phyloP scores from a whole-genome alignment of 2,329 filamentous ascomycete species.

The Paecilomyces variotii region DNA sequence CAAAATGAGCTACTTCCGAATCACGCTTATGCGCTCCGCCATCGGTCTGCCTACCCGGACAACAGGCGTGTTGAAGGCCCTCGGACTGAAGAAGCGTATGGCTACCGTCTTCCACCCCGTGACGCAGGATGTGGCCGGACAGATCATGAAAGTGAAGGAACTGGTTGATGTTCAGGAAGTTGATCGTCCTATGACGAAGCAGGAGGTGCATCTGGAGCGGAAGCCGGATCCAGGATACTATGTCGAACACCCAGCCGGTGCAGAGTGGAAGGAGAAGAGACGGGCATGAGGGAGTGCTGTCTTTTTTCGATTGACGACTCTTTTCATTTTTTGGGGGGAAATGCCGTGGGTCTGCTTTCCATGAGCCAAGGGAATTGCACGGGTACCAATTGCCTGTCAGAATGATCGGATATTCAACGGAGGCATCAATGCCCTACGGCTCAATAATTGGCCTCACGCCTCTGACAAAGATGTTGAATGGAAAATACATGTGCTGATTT shows the following conservation, averaged over 20 bases:
- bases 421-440: neutral
- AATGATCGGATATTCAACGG: neutral
- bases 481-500: neutral
- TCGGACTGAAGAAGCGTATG: constrained; percentile 77
- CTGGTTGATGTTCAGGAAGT: constrained; percentile 78
- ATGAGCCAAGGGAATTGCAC: neutral
- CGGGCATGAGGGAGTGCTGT: constrained; percentile 3
- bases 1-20: constrained; percentile 74
- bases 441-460: neutral
- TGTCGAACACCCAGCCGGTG: constrained; percentile 46
- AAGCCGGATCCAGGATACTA: constrained; percentile 74
- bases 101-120: constrained; percentile 87
- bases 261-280: constrained; percentile 12
- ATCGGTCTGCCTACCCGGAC: constrained; percentile 80
- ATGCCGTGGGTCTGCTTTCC: neutral
- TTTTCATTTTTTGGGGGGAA: neutral
- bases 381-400: neutral
- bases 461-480: neutral
- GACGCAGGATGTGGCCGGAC: constrained; percentile 69
- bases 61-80: constrained; percentile 70
- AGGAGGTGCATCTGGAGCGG: constrained; percentile 62
- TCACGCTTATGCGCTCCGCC: constrained; percentile 80
- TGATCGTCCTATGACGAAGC: constrained; percentile 52
- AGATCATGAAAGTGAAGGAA: constrained; percentile 92
- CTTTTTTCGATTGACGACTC: neutral